Percentiles rank a stretch among this genome's conserved stretches.
Evolutionary conservation across 176 grass and related monocot genomes (phyloP).

Genomic region (Oryza glumipatula): DNA sequence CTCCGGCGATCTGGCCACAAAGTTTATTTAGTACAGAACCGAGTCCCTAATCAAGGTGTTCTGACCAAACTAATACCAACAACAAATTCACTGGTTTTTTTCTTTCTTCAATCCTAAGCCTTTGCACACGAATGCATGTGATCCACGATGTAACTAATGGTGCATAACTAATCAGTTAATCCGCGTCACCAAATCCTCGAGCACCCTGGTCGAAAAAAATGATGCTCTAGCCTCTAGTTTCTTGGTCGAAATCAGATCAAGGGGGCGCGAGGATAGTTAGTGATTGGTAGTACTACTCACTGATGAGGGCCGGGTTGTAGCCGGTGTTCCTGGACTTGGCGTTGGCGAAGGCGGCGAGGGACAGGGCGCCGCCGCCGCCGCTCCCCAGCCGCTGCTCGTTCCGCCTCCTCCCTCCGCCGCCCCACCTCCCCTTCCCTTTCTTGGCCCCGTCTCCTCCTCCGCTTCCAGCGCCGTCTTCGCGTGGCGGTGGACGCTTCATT

Average conservation of each 20-base stretch:
- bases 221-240: no score
- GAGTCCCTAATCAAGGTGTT: neutral
- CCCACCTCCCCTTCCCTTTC: conserved; percentile 54
- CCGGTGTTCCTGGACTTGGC: conserved; percentile 72
- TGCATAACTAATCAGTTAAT: no score
- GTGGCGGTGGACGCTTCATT: conserved; percentile 48
- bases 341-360: conserved; percentile 79
- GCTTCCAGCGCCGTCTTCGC: neutral
- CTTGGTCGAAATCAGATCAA: neutral
- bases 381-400: conserved; percentile 71
- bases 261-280: neutral
- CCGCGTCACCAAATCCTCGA: no score
- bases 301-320: conserved; percentile 80
- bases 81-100: no score
- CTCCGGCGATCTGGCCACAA: neutral
- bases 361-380: conserved; percentile 62
- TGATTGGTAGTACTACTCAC: conserved; percentile 44
- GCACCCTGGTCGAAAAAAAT: no score
- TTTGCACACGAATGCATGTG: no score
- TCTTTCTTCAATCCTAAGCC: no score
- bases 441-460: neutral
- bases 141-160: no score
- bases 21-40: neutral
- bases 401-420: conserved; percentile 41
- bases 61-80: neutral